Evolutionary conservation across 1,139 yeast genomes (phyloP), one percentile per base, ranked within the genome.

Genomic region (Yamadazyma aaseri): DNA sequence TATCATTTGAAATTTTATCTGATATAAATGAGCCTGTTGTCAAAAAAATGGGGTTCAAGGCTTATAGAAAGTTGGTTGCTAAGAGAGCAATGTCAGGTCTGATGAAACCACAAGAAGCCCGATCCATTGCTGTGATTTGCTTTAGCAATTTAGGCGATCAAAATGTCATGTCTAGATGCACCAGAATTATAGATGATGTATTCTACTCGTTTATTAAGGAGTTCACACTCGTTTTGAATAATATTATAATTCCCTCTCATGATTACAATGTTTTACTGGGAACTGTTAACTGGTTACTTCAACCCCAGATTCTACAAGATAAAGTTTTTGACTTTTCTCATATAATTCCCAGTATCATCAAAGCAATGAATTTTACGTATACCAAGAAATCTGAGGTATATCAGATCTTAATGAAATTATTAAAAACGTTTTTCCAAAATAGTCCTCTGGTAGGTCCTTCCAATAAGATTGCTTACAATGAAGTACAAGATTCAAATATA

Each of bases 211-310:
- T 25, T 11, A n/a, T 31, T 7, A 31, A 31, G 14, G 33, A 31
- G 20, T 24, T 31, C 13, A 18, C 18, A 4, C 6, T 21, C 10
- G 33, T 31, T 10, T 10, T 31, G 10, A 31, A 18, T 15, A 15
- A 17, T 9, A 13, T 29, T n/a, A 35, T 36, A 2, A 25, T 38
- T 15, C 36, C 36, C n/a, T 22, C 29, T 8, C 5, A 23, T 3
- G 28, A 34, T 14, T 29, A 20, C 11, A 26, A 29, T 8, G 32
- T 32, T 23, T 25, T 38, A 3, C 5, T 25, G 9, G 29, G 27
- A 10, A 17, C 36, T 3, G 12, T 38, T 6, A 17, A 28, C 9
- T 38, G 41, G 38, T 26, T 38, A 12, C 13, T 29, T 7, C 32
- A 29, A 9, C 28, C 28, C 11, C 33, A 25, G 15, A 8, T 28